Evolutionary conservation across 257 asterid genomes (phyloP).

Genomic region (Eucommia ulmoides): DNA sequence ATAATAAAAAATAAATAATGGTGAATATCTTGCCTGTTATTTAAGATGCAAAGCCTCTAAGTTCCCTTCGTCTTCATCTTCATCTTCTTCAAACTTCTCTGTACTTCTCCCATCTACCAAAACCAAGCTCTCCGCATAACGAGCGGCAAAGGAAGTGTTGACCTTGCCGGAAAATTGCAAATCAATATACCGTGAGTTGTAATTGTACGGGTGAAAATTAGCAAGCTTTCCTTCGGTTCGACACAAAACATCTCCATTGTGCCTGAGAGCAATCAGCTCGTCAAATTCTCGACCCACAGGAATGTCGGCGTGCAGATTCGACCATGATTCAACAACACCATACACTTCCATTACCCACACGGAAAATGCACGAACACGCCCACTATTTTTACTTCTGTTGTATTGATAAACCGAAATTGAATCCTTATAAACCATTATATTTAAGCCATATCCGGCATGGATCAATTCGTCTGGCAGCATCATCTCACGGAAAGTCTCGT

Average conservation of each 20-base stretch:
- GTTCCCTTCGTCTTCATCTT: not conserved
- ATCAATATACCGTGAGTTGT: conserved; percentile 6
- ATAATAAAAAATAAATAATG: too few species aligned
- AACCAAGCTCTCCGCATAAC: conserved; percentile 32
- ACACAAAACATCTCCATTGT: conserved; percentile 30
- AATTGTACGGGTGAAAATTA: conserved; percentile 18
- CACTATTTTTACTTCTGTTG: conserved; percentile 4
- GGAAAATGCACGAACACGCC: conserved; percentile 10
- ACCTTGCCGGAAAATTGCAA: conserved; percentile 30
- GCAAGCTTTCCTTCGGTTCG: conserved; percentile 19
- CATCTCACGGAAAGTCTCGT: conserved; percentile 34
- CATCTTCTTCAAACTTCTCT: not conserved
- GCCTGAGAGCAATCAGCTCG: conserved; percentile 29
- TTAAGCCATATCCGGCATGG: conserved; percentile 6
- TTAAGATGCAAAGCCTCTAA: not conserved
- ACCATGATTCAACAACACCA: conserved; percentile 45
- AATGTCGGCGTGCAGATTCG: conserved; percentile 30
- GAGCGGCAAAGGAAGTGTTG: conserved; percentile 25
- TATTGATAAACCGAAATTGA: conserved; percentile 25
- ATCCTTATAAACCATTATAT: conserved; percentile 13
- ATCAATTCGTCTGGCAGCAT: conserved; percentile 29
- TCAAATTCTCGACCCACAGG: conserved; percentile 12
- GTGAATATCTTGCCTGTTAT: not conserved
- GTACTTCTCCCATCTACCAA: conserved; percentile 18
- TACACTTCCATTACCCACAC: conserved; percentile 55